Conservation (phyloP, 1,139 yeast species). For the Yamadazyma friedrichii region DNA sequence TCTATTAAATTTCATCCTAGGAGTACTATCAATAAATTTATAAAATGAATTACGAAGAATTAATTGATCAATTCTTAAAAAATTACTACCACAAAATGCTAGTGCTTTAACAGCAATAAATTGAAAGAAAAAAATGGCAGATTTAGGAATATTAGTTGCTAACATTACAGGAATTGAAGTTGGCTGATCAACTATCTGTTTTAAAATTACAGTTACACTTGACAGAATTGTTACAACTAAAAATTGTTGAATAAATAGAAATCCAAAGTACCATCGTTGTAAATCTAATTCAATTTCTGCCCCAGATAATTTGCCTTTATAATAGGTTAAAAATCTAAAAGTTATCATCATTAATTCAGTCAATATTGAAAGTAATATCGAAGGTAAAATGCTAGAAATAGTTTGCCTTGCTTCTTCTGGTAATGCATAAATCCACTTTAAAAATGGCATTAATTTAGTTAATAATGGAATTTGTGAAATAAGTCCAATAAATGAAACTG, state of each 20-base stretch:
- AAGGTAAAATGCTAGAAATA: conserved; percentile 59
- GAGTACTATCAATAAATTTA: conserved; percentile 49
- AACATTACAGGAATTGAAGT: conserved; percentile 66
- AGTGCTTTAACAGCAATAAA: conserved; percentile 71
- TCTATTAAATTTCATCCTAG: conserved; percentile 53
- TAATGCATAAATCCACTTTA: conserved; percentile 49
- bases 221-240: conserved; percentile 84
- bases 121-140: conserved; percentile 79
- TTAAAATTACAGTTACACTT: conserved; percentile 67
- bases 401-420: conserved; percentile 54
- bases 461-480: conserved; percentile 63
- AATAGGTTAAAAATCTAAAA: conserved; percentile 47
- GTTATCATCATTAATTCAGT: conserved; percentile 54
- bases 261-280: conserved; percentile 68
- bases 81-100: conserved; percentile 66
- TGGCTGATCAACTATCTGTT: conserved; percentile 67
- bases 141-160: conserved; percentile 75
- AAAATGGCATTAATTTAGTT: conserved; percentile 52
- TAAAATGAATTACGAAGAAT: conserved; percentile 36
- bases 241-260: conserved; percentile 78
- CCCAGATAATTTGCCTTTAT: conserved; percentile 55
- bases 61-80: conserved; percentile 54
- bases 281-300: conserved; percentile 56
- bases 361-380: conserved; percentile 55
- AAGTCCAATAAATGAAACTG: conserved; percentile 69